Percentiles rank a stretch among this genome's conserved stretches.
These are phyloP conservation scores for Phytophthora tentaculata DNA, from an alignment of 352 stramenopile genomes.

Conservation along the genomic window DNA sequence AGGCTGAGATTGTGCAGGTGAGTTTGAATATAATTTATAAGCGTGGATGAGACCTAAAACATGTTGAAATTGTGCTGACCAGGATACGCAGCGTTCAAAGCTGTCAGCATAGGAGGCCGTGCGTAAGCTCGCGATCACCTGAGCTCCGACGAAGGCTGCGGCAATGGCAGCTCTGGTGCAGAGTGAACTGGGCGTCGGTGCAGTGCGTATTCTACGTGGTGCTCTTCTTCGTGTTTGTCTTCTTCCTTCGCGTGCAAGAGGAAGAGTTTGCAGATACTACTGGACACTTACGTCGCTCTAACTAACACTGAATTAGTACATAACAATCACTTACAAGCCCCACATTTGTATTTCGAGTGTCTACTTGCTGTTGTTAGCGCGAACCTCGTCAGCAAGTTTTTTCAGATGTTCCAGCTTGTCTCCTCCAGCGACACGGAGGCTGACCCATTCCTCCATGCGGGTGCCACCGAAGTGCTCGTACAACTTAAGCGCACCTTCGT, in stretches of 20 bases:
- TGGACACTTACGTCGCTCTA: conserved; percentile 18
- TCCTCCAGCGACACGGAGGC: conserved; percentile 28
- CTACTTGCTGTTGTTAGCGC: conserved; percentile 16
- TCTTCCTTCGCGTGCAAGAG: conserved; percentile 69
- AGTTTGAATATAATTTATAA: conserved; percentile 1
- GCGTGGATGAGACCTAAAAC: conserved; percentile 6
- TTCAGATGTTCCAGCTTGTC: conserved; percentile 29
- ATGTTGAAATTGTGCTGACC: not conserved
- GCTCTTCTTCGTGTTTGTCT: conserved; percentile 67
- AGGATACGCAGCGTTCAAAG: conserved; percentile 11
- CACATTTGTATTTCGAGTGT: not conserved
- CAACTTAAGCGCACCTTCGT: conserved; percentile 32
- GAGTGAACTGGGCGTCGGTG: conserved; percentile 58
- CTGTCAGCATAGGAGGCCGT: conserved; percentile 14
- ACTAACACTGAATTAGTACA: not conserved
- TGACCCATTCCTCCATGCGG: conserved; percentile 38
- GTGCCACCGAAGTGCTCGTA: conserved; percentile 25
- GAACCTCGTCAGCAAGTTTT: conserved; percentile 26
- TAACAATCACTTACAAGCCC: not conserved
- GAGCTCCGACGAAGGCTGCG: conserved; percentile 15
- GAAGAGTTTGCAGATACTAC: conserved; percentile 53
- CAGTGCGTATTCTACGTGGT: conserved; percentile 70
- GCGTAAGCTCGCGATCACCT: not conserved
- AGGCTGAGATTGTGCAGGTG: conserved; percentile 16
- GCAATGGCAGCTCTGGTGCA: conserved; percentile 61